phyloP scores from a whole-genome alignment of 345 rosid species.

The Eucalyptus polyanthemos region DNA sequence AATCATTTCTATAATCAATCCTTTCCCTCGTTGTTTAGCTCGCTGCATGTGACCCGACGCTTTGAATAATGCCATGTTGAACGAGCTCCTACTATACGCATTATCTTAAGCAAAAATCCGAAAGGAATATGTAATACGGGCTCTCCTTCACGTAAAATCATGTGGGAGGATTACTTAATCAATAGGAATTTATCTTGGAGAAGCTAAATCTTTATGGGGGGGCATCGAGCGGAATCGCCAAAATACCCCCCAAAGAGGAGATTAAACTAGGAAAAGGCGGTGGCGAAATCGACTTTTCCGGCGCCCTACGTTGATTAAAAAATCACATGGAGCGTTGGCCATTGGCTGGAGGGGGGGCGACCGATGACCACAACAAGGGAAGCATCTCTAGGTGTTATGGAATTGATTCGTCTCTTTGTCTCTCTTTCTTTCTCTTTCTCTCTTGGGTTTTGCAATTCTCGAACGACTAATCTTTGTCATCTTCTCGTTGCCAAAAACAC shows the following conservation, averaged over 20 bases:
- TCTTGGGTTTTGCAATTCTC: constrained; percentile 22
- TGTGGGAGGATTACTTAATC: background rate
- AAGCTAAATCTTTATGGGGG: background rate
- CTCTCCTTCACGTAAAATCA: constrained; percentile 3
- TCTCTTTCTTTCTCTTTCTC: background rate
- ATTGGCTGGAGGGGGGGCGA: background rate
- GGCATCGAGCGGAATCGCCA: background rate
- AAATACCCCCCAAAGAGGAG: background rate
- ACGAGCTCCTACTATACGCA: background rate
- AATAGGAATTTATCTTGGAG: background rate
- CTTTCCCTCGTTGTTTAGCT: constrained; percentile 1
- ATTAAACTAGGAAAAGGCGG: background rate
- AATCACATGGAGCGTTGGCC: background rate
- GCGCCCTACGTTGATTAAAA: background rate
- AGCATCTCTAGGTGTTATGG: constrained; percentile 36
- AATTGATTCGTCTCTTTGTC: background rate
- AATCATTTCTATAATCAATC: constrained; percentile 34
- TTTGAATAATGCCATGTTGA: constrained; percentile 4
- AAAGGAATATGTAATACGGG: background rate
- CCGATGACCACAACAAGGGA: background rate
- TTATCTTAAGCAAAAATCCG: background rate
- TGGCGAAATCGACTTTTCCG: background rate
- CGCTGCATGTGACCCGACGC: constrained; percentile 29
- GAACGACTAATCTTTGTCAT: constrained; percentile 24
- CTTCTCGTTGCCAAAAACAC: constrained; percentile 32